Base-by-base conservation (phyloP, 1,284 basidiomycete genomes). In the Phaffia rhodozyma region DNA sequence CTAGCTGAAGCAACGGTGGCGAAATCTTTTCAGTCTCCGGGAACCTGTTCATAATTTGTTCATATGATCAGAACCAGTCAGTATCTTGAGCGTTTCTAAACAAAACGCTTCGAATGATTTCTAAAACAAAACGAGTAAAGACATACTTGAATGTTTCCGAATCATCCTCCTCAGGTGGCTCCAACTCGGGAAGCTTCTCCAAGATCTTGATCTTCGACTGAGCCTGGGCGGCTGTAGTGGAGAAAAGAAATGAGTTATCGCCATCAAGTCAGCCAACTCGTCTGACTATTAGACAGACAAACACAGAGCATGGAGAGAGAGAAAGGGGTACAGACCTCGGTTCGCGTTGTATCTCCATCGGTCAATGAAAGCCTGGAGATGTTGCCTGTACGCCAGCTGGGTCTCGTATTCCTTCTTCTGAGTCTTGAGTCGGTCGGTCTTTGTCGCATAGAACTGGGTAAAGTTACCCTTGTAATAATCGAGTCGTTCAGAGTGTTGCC, bases 161-260 rank as follows among this genome's bases (percentile, higher is more conserved):
- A 71, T 91, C 91, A 65, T 90, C 89, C 68, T 83, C 82, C 75
- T 93, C 91, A 5, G 93, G 93, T 48, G 91, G 90, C 71, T 94
- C 84, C 58, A 97, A 80, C 68, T 94, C 91, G 5, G 94, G 96
- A 48, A 99, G 78, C 84, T 97, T 97, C 75, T 99, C 96, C 58
- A 99, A 80, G 67, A 97, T 93, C 78, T 99, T 99, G 76, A 99
- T 97, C 75, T 92, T 94, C 70, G 86, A 89, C 74, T 97, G 93
- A 34, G 93, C 92, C 76, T 97, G 92, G 1, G 89, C 83, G 66
- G 91, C 91, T 83, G 71, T 66, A 58, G 68, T 68, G 21, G n/a
- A 29, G 30, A 63, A 34, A 62, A 60, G 65, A 62, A 32, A 62
- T 58, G 62, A 7, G 50, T 52, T 13, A n/a, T 34, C 5, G 4